phyloP scores from a whole-genome alignment of 371 early-diverging fungal species.

The Saksenaea vasiformis region DNA sequence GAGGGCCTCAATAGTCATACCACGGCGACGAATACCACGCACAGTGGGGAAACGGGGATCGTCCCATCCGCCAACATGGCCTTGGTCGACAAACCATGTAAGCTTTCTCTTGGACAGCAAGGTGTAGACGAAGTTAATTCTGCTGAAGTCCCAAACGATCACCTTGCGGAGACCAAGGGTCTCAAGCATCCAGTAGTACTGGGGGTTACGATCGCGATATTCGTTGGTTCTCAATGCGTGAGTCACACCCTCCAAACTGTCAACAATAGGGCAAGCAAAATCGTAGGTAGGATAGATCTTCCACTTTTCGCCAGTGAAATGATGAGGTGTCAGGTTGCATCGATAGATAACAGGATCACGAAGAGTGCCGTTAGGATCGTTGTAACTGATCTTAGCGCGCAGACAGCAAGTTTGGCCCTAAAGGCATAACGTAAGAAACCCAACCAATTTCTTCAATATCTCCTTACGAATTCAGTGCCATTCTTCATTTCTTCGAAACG shows the following conservation, averaged over 20 bases:
- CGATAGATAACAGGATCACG: constrained; percentile 99
- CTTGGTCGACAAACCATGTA: constrained; percentile 95
- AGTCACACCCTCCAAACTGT: constrained; percentile 97
- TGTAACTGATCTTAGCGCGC: constrained; percentile 98
- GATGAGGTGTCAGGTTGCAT: constrained; percentile 93
- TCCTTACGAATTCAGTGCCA: constrained; percentile 75
- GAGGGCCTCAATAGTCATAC: constrained; percentile 98
- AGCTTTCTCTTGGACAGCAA: constrained; percentile 99
- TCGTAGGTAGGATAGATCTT: constrained; percentile 99
- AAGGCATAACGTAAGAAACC: constrained; percentile 3
- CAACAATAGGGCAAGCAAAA: constrained; percentile 99
- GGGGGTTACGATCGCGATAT: constrained; percentile 99
- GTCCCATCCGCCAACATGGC: constrained; percentile 97
- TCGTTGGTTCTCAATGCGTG: constrained; percentile 99
- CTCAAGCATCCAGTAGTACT: constrained; percentile 98
- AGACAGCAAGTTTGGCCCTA: constrained; percentile 88
- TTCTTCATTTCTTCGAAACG: constrained; percentile 95
- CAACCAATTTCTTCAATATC: constrained; percentile 11
- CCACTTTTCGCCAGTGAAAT: constrained; percentile 88
- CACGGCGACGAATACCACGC: constrained; percentile 92
- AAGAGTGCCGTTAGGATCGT: constrained; percentile 95
- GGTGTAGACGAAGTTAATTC: constrained; percentile 99
- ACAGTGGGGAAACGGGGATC: constrained; percentile 99
- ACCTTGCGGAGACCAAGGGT: constrained; percentile 87
- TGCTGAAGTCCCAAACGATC: constrained; percentile 93